phyloP scores from a whole-genome alignment of 805 yeast species.

The Metschnikowia lochheadii region DNA sequence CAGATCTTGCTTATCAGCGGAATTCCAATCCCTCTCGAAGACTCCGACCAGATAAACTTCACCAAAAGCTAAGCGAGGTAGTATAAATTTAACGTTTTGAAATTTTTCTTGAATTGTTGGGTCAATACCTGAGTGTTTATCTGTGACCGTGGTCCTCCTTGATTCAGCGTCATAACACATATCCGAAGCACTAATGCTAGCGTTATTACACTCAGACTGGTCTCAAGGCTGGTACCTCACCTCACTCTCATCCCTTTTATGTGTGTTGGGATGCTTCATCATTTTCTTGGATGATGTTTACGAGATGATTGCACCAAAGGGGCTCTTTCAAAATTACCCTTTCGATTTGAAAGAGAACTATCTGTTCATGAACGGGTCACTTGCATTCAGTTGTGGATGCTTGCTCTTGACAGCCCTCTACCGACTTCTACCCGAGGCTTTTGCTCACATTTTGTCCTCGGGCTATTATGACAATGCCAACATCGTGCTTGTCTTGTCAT shows the following conservation, averaged over 20 bases:
- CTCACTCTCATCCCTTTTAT: slow-evolving; percentile 60
- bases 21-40: background rate
- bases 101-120: background rate
- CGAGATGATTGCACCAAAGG: slow-evolving; percentile 36
- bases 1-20: background rate
- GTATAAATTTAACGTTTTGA: background rate
- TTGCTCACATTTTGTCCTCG: slow-evolving; percentile 39
- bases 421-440: slow-evolving; percentile 69
- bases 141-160: background rate
- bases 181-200: background rate
- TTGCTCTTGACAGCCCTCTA: slow-evolving; percentile 73
- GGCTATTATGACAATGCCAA: slow-evolving; percentile 21
- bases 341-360: slow-evolving; percentile 59
- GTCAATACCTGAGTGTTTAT: background rate
- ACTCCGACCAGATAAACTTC: background rate
- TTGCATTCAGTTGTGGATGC: slow-evolving; percentile 80
- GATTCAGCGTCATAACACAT: background rate
- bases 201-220: background rate
- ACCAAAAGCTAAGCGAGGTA: background rate
- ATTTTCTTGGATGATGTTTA: slow-evolving; percentile 61
- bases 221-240: slow-evolving; percentile 66
- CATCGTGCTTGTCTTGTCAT: slow-evolving; percentile 40
- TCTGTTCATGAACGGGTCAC: slow-evolving; percentile 64
- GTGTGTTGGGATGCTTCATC: slow-evolving; percentile 65
- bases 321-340: slow-evolving; percentile 34